These are phyloP conservation scores for Neonectria neomacrospora DNA, from an alignment of 2,329 filamentous ascomycete species.

Conservation along the genomic window DNA sequence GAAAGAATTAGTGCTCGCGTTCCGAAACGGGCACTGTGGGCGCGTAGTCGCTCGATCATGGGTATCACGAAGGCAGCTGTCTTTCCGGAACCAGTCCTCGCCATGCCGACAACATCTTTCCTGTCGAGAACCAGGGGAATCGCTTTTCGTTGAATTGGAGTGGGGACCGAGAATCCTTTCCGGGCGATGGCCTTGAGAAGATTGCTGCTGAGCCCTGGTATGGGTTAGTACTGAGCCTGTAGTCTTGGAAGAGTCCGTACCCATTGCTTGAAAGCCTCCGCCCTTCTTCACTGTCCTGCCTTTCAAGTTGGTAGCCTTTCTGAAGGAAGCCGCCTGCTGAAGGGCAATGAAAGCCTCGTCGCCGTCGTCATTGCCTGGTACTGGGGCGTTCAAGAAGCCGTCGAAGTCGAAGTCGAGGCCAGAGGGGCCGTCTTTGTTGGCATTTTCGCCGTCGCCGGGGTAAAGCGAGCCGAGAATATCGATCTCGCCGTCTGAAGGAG, in stretches of 20 bases:
- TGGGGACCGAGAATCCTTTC: slow-evolving; percentile 96
- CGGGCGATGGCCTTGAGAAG: slow-evolving; percentile 90
- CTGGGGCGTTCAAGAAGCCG: slow-evolving; percentile 67
- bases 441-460: slow-evolving; percentile 66
- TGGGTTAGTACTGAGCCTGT: slow-evolving; percentile 27
- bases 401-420: slow-evolving; percentile 66
- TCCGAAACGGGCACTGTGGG: slow-evolving; percentile 87
- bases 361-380: slow-evolving; percentile 64
- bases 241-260: slow-evolving; percentile 52
- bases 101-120: slow-evolving; percentile 99
- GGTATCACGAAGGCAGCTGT: slow-evolving; percentile 98
- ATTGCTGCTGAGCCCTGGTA: slow-evolving; percentile 76
- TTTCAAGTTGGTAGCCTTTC: slow-evolving; percentile 84
- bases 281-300: slow-evolving; percentile 92
- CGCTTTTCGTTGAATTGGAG: slow-evolving; percentile 96
- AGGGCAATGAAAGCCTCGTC: slow-evolving; percentile 94
- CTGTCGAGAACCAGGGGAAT: slow-evolving; percentile 91
- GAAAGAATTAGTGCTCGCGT: slow-evolving; percentile 89
- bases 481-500: slow-evolving; percentile 87
- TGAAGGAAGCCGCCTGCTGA: slow-evolving; percentile 86
- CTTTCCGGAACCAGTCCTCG: slow-evolving; percentile 97
- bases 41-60: slow-evolving; percentile 94
- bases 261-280: slow-evolving; percentile 97
- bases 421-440: slow-evolving; percentile 50
- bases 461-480: slow-evolving; percentile 88